Evolutionary conservation across 2,329 filamentous ascomycete genomes (phyloP).

Genomic region (Sporothrix globosa): DNA sequence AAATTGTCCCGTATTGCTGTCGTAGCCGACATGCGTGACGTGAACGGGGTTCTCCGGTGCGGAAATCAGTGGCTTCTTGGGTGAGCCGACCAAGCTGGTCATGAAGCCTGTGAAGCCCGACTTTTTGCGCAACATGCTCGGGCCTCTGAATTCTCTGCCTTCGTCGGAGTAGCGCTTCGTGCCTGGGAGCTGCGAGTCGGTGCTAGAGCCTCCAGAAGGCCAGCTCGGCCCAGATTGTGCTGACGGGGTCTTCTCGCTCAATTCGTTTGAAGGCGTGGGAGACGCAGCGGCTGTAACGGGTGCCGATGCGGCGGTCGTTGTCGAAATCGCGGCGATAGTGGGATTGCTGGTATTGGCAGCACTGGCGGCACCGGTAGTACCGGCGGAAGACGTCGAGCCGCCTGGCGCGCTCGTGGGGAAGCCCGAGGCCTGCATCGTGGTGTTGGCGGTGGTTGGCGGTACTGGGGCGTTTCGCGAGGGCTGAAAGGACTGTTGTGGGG

Average conservation of each 20-base stretch:
- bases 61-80: constrained; percentile 92
- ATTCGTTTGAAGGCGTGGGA: constrained; percentile 41
- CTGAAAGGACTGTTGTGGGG: constrained; percentile 38
- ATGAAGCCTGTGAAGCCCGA: constrained; percentile 86
- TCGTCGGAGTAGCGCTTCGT: constrained; percentile 83
- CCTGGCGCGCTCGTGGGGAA: constrained; percentile 50
- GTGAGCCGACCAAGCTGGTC: constrained; percentile 80
- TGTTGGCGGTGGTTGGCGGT: constrained; percentile 53
- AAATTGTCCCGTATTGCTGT: constrained; percentile 94
- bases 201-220: constrained; percentile 33
- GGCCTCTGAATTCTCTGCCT: constrained; percentile 62
- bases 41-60: constrained; percentile 96
- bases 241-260: constrained; percentile 51
- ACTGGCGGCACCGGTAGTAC: too few relatives aligned
- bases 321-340: constrained; percentile 22
- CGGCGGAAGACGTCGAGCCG: neutral
- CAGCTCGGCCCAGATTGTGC: constrained; percentile 38
- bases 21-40: constrained; percentile 96
- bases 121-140: constrained; percentile 73
- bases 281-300: constrained; percentile 33
- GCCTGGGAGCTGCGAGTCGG: constrained; percentile 54
- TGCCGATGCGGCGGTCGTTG: constrained; percentile 29
- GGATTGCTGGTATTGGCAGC: constrained; percentile 34
- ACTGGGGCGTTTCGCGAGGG: constrained; percentile 51
- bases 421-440: constrained; percentile 67